Conservation (phyloP, 306 rosid species). For the Rosa rugosa region DNA sequence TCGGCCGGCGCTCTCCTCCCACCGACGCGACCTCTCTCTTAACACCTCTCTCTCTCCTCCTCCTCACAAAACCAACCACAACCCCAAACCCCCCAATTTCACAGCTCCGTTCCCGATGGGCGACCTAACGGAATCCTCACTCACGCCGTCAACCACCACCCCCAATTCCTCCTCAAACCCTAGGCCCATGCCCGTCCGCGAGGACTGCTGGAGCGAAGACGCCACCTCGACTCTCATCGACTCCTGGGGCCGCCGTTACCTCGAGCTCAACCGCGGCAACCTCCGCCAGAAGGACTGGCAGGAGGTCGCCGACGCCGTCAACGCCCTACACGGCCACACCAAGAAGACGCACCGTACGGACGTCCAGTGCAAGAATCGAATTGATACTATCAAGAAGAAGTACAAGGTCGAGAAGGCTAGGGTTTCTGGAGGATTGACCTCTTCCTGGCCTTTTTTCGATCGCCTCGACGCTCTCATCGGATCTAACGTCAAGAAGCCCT, state of each 20-base stretch:
- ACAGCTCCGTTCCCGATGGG: slow-evolving; percentile 46
- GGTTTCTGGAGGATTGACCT: slow-evolving; percentile 51
- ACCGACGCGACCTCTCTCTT: slow-evolving; percentile 38
- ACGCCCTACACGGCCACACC: slow-evolving; percentile 84
- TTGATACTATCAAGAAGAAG: slow-evolving; percentile 93
- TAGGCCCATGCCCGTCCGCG: slow-evolving; percentile 80
- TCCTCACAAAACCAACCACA: slow-evolving; percentile 7
- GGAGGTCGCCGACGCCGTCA: slow-evolving; percentile 93
- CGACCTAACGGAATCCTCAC: slow-evolving; percentile 59
- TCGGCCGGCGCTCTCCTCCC: slow-evolving; percentile 55
- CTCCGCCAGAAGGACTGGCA: slow-evolving; percentile 99
- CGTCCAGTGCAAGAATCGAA: slow-evolving; percentile 93
- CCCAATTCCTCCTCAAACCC: slow-evolving; percentile 29
- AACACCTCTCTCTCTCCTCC: slow-evolving; percentile 16
- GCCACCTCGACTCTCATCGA: slow-evolving; percentile 87
- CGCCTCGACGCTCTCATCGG: slow-evolving; percentile 70
- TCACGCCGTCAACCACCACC: slow-evolving; percentile 36
- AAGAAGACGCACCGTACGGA: slow-evolving; percentile 92
- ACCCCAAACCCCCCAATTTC: not conserved
- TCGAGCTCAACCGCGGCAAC: slow-evolving; percentile 93
- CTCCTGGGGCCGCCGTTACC: slow-evolving; percentile 89
- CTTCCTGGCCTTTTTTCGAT: slow-evolving; percentile 80
- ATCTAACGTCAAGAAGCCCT: slow-evolving; percentile 52
- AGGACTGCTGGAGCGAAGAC: slow-evolving; percentile 95
- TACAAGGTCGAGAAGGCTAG: slow-evolving; percentile 90